A percentile compares a stretch with the other conserved stretches of the same genome.
Conservation (phyloP, 192 early-diverging fungal genomes). For the Dimargaris cristalligena region DNA sequence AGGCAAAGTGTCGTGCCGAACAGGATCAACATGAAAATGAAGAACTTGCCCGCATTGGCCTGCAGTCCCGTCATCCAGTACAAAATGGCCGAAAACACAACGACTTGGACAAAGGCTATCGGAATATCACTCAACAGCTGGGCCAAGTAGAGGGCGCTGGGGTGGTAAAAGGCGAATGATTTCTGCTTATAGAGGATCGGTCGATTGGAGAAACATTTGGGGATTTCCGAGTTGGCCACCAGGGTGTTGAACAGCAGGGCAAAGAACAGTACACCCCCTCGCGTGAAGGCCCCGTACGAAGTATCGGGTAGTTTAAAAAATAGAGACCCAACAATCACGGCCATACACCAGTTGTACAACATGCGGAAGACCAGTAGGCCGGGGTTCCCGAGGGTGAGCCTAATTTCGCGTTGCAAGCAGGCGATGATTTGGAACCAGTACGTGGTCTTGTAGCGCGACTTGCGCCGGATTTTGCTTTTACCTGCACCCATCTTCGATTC, state of each 20-base stretch:
- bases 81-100: constrained; percentile 34
- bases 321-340: constrained; percentile 52
- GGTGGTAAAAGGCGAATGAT: constrained; percentile 47
- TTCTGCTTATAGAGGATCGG: constrained; percentile 67
- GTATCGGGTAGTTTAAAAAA: constrained; percentile 41
- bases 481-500: constrained; percentile 34
- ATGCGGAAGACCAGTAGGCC: constrained; percentile 33
- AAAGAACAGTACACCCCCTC: constrained; percentile 39
- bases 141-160: constrained; percentile 35
- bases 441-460: constrained; percentile 44
- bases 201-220: constrained; percentile 51
- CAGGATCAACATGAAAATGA: constrained; percentile 34
- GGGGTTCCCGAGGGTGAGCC: constrained; percentile 38
- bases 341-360: constrained; percentile 42
- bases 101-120: constrained; percentile 25
- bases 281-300: constrained; percentile 48
- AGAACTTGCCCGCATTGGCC: constrained; percentile 29
- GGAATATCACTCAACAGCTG: constrained; percentile 37
- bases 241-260: constrained; percentile 50
- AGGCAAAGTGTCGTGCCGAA: constrained; percentile 36
- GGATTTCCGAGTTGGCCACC: constrained; percentile 53
- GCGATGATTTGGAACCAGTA: constrained; percentile 44
- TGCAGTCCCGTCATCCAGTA: constrained; percentile 49
- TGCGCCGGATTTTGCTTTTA: constrained; percentile 28
- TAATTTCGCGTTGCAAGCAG: constrained; percentile 43